These are phyloP conservation scores for Xylaria sp. DNA, from an alignment of 495 filamentous ascomycete genomes.

Conservation along the genomic window DNA sequence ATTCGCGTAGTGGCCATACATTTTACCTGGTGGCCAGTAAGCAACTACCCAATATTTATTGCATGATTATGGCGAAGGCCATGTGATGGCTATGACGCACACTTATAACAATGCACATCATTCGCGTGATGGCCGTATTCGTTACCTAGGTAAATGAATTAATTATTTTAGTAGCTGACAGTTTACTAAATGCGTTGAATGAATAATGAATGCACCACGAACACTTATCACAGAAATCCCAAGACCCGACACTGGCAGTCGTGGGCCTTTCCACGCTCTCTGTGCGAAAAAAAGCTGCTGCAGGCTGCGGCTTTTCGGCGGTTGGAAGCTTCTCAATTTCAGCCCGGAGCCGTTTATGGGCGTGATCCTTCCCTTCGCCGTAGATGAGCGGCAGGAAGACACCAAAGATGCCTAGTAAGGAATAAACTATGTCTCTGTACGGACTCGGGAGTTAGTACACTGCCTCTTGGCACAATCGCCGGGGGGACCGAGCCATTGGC, in stretches of 20 bases:
- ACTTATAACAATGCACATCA: conserved; percentile 5
- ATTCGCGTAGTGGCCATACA: not conserved
- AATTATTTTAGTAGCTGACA: not conserved
- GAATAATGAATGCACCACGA: not conserved
- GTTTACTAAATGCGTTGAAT: not conserved
- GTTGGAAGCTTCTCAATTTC: not conserved
- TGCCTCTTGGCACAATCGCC: not conserved
- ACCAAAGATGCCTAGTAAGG: not conserved
- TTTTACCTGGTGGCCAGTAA: not conserved
- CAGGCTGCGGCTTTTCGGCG: not conserved
- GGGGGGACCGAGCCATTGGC: not conserved
- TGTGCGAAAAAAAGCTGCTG: not conserved
- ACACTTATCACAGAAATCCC: not conserved
- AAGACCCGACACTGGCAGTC: not conserved
- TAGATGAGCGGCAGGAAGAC: not conserved
- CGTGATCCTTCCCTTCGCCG: not conserved
- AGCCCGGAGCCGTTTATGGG: not conserved
- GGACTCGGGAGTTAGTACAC: not conserved
- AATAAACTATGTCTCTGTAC: not conserved
- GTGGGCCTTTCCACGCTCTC: not conserved
- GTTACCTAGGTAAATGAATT: not conserved
- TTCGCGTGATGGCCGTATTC: not conserved
- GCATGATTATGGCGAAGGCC: not conserved
- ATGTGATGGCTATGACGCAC: not conserved
- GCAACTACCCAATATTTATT: not conserved